A percentile compares a stretch with the other conserved stretches of the same genome.
Evolutionary conservation across 345 rosid genomes (phyloP).

Genomic region (Leavenworthia alabamica): DNA sequence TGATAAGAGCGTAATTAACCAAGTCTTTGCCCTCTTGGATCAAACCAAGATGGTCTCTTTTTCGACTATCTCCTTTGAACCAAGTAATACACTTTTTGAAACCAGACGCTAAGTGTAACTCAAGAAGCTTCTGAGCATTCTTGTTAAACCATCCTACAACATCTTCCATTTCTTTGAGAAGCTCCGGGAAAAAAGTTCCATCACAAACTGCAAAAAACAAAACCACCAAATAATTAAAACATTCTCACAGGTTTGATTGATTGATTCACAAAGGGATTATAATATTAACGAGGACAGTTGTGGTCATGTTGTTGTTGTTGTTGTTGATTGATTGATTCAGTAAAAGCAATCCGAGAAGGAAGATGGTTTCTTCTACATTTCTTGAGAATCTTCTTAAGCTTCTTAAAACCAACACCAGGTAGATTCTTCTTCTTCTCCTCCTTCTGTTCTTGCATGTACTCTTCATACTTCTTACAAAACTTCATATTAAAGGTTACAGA

Average conservation of each 20-base stretch:
- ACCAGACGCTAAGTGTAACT: constrained; percentile 77
- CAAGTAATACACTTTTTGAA: constrained; percentile 58
- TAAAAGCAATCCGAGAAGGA: constrained; percentile 25
- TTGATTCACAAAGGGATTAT: constrained; percentile 9
- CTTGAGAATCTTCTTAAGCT: constrained; percentile 76
- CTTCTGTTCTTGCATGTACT: constrained; percentile 67
- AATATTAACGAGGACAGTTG: constrained; percentile 55
- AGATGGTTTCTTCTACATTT: constrained; percentile 43
- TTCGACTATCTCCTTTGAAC: constrained; percentile 52
- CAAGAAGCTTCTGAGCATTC: constrained; percentile 79
- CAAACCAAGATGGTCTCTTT: constrained; percentile 46
- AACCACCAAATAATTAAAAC: neutral
- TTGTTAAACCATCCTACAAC: constrained; percentile 78
- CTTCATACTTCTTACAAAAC: constrained; percentile 84
- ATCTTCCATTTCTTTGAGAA: constrained; percentile 70
- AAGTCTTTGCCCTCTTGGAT: constrained; percentile 79
- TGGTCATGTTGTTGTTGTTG: constrained; percentile 23
- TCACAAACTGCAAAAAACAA: constrained; percentile 60
- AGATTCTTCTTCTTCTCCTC: constrained; percentile 49
- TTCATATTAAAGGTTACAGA: constrained; percentile 44
- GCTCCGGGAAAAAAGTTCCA: constrained; percentile 89
- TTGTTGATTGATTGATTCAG: constrained; percentile 7
- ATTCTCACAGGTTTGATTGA: constrained; percentile 2
- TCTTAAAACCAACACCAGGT: constrained; percentile 80
- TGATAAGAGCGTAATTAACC: constrained; percentile 78